phyloP scores from a whole-genome alignment of 306 rosid species.

The Comarum palustre region DNA sequence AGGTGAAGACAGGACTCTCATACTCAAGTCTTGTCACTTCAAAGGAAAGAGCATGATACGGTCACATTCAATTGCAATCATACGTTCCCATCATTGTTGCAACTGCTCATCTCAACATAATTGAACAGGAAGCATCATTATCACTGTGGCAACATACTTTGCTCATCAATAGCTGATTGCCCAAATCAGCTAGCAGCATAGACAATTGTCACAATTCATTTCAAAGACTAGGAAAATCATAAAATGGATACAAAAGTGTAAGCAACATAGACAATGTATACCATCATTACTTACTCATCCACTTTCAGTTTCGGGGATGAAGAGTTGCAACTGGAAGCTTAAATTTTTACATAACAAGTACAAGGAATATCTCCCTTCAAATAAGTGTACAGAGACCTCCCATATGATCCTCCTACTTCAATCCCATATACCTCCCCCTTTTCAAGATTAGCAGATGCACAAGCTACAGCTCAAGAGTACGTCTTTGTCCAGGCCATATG shows the following conservation, averaged over 20 bases:
- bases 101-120: background rate
- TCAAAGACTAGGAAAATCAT: background rate
- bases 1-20: slow-evolving; percentile 9
- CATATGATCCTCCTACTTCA: slow-evolving; percentile 21
- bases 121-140: background rate
- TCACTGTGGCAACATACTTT: background rate
- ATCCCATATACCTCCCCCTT: slow-evolving; percentile 22
- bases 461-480: slow-evolving; percentile 16
- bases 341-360: slow-evolving; percentile 5
- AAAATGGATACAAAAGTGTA: background rate
- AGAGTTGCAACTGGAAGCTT: slow-evolving; percentile 8
- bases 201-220: background rate
- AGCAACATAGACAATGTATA: background rate
- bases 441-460: slow-evolving; percentile 31
- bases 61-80: background rate
- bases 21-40: slow-evolving; percentile 10
- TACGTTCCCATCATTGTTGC: slow-evolving; percentile 1
- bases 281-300: background rate
- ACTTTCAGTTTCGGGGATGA: slow-evolving; percentile 3
- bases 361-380: background rate
- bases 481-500: slow-evolving; percentile 25
- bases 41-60: background rate
- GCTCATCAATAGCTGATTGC: background rate
- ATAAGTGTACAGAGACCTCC: slow-evolving; percentile 11
- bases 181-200: background rate